Evolutionary conservation across 164 flowering plant species (phyloP), one percentile per base, ranked within the genome.

Genomic region (Tetracentron sinense): DNA sequence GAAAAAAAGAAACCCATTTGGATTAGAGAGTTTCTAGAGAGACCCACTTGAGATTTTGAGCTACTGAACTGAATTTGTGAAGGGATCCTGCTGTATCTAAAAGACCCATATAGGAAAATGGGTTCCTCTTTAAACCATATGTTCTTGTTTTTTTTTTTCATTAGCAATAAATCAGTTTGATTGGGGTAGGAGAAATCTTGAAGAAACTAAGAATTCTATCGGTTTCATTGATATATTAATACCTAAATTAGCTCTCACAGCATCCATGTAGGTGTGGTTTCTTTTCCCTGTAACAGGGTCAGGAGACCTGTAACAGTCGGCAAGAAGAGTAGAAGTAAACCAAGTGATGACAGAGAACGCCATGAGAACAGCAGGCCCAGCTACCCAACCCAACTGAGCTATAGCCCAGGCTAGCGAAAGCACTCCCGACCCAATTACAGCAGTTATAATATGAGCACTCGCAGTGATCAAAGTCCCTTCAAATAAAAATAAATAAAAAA

Each of bases 361-460:
- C 51, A 82, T 28, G 54, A 94, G 95, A 66, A 81, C 83, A 0
- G 77, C 72, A 1, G 94, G 82, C 0, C 98, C 98, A 1, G 85
- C 89, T 0, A 81, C 72, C 98, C 98, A 94, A 6, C 98, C 98
- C 69, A 94, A 61, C 83, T 94, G 98, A 1, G 98, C 92, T 26
- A 83, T 82, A 0, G 91, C 89, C 98, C 98, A 94, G 21, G 98
- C 92, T 42, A 94, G 67, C 0, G 96, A 87, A 27, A 90, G 75
- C 61, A 94, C 98, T 10, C 98, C 98, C 1, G 98, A 94, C 30
- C 98, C 98, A 29, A 94, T 94, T 51, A 94, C 98, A 0, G 98
- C 97, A 0, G 98, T 94, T 42, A 94, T 89, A 6, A 94, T 90
- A 62, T 94, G 98, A 1, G 97, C 96, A 70, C 97, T 91, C 10